These are phyloP conservation scores for Aspergillus sp. DNA, from an alignment of 2,329 filamentous ascomycete species.

Conservation along the genomic window DNA sequence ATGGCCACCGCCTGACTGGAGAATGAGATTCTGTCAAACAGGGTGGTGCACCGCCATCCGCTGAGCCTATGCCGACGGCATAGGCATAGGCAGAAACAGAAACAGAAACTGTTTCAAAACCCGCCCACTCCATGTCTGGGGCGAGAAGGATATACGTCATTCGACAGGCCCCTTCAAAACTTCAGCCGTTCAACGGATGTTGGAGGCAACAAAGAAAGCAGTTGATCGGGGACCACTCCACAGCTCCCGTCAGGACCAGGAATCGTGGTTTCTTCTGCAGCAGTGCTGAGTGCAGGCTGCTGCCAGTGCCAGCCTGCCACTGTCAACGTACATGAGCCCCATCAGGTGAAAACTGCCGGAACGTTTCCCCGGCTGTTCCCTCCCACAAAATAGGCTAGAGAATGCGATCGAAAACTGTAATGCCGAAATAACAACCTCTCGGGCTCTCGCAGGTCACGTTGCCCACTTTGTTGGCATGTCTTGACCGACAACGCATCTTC, in stretches of 20 bases:
- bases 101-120: constrained; percentile 3
- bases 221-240: constrained; percentile 5
- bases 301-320: no score
- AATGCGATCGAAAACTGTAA: not conserved
- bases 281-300: no score
- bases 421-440: not conserved
- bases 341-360: constrained; percentile 7
- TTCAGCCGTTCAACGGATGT: not conserved
- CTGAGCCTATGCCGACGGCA: not conserved
- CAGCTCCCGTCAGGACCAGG: not conserved
- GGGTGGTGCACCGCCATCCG: not conserved
- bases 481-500: constrained; percentile 5
- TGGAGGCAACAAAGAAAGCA: constrained; percentile 2
- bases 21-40: not conserved
- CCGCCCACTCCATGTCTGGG: constrained; percentile 1
- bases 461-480: not conserved
- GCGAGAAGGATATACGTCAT: constrained; percentile 9
- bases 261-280: constrained; percentile 11
- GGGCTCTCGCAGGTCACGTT: constrained; percentile 2
- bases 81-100: not conserved
- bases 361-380: constrained; percentile 10
- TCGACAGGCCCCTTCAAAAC: not conserved
- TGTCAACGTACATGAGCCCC: constrained; percentile 13
- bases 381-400: not conserved
- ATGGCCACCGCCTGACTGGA: not conserved